These are phyloP conservation scores for Pyrenophora teres DNA, from an alignment of 2,329 filamentous ascomycete species.

Conservation along the genomic window DNA sequence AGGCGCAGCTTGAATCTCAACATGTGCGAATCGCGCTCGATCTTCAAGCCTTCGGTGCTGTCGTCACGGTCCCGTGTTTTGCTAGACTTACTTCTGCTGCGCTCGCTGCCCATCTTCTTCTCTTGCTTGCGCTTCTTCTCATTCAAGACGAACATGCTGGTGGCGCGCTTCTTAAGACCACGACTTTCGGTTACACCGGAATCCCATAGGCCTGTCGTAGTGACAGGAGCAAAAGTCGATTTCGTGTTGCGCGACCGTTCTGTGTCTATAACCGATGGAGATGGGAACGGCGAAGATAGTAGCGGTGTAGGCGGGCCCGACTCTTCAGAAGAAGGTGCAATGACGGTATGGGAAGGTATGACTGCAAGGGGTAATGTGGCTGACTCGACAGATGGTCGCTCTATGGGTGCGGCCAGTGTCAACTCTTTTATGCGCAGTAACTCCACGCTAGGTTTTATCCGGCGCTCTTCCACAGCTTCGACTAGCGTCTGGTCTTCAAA, in stretches of 20 bases:
- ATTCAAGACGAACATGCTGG: conserved; percentile 42
- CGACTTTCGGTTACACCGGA: conserved; percentile 38
- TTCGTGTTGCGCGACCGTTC: conserved; percentile 33
- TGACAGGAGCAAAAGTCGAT: conserved; percentile 41
- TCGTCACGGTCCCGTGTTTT: conserved; percentile 25
- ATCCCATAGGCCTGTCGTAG: conserved; percentile 45
- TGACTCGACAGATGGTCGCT: conserved; percentile 11
- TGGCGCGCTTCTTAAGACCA: conserved; percentile 36
- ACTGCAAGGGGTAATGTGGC: background rate
- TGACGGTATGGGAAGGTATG: conserved; percentile 21
- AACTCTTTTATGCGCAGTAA: conserved; percentile 41
- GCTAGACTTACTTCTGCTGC: conserved; percentile 33
- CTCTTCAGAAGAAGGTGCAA: conserved; percentile 16
- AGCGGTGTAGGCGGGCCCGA: conserved; percentile 6
- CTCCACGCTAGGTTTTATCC: conserved; percentile 39
- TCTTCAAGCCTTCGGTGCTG: conserved; percentile 11
- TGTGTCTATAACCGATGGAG: conserved; percentile 18
- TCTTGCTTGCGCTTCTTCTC: conserved; percentile 40
- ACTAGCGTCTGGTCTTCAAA: conserved; percentile 34
- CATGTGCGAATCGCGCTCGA: conserved; percentile 20
- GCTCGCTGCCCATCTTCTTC: conserved; percentile 25
- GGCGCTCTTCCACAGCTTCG: conserved; percentile 42
- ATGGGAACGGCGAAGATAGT: conserved; percentile 19
- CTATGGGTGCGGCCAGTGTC: conserved; percentile 22
- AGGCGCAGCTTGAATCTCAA: conserved; percentile 21